Evolutionary conservation across 1,284 basidiomycete genomes (phyloP), one percentile per base, ranked within the genome.

Genomic region (Apiotrichum domesticum): DNA sequence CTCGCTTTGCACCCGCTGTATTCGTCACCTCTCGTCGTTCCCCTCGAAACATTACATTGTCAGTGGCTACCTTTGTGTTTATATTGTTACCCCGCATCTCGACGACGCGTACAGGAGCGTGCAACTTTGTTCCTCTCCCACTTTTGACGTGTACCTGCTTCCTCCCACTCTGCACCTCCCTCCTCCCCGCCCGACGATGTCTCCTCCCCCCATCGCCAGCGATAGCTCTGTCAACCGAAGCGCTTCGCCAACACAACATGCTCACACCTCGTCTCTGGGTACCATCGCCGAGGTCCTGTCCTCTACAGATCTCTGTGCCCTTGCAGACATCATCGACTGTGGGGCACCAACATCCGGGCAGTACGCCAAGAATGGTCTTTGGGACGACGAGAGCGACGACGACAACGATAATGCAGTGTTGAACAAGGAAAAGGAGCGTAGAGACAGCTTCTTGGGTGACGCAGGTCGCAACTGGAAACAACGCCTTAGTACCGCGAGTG

Each of bases 301-400:
- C 3, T 11, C 35, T 6, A 33, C 35, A 33, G 54, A 51, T 9
- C 43, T 33, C 9, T 13, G 13, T 8, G 48, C 54, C 4, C 29
- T 51, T 6, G 49, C 42, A 0, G 50, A 51, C 2, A 9, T 37
- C 2, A 35, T 47, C 37, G 51, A 61, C 33, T 56, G 54, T n/a
- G 72, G 69, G n/a, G 66, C 65, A 1, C 71, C 70, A 1, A 66
- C 64, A 0, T 58, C 62, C 4, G 72, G 72, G n/a, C 62, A 68
- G 14, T 72, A 72, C 63, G 65, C 70, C 6, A 65, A 59, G 35
- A 68, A 71, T 58, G 72, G 71, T 1, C 49, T 72, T 3, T 72
- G 71, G 72, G 69, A 72, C 57, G 70, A 72, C 45, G 67, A 58
- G 32, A 51, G 46, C 34, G 56, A 57, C 40, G 39, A 55, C 39